Evolutionary conservation across 2,329 filamentous ascomycete genomes (phyloP), one percentile per base, ranked within the genome.

Genomic region (Colletotrichum tofieldiae): DNA sequence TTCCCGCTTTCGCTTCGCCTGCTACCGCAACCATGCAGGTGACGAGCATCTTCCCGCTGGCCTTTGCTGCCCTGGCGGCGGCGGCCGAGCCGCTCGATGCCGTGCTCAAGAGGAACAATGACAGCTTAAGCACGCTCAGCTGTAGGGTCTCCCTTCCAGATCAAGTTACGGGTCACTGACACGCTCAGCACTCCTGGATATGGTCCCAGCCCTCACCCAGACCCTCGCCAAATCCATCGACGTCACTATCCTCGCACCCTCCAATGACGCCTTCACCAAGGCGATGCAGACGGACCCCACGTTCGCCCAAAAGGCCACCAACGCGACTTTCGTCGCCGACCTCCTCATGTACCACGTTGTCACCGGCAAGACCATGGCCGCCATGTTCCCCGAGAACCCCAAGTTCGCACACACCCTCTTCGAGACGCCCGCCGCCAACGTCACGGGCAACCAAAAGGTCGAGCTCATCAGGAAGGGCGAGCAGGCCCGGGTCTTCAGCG

Each of bases 271-370:
- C 37, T 91, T 92, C 81, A 75, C 60, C 14, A 74, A 75, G 6
- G 76, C 81, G 5, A 79, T 80, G 29, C 73, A 76, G 11, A 73
- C 78, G 37, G 78, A 78, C 29, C 79, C 79, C 0, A 78, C 78
- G 29, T 79, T 81, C n/a, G 76, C 78, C 77, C 79, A 77, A 23
- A 72, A 74, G 16, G 69, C 64, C 58, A 79, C 77, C 55, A 81
- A 82, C 52, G 84, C 84, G 65, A 76, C 87, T 23, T 82, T 88
- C 14, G 81, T 84, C 6, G 78, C 84, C 37, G 78, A 81, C 43
- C 84, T 92, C 41, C 85, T 93, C 4, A 81, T 86, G 62, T 93
- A 93, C 80, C 91, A 93, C 80, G 85, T 92, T 67, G 82, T 92
- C 52, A 82, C 85, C 65, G 86, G 85, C 65, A 85, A 84, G n/a